A percentile compares a stretch with the other conserved stretches of the same genome.
Conservation (phyloP, 208 protist genomes). For the Trypanosoma lewisi region DNA sequence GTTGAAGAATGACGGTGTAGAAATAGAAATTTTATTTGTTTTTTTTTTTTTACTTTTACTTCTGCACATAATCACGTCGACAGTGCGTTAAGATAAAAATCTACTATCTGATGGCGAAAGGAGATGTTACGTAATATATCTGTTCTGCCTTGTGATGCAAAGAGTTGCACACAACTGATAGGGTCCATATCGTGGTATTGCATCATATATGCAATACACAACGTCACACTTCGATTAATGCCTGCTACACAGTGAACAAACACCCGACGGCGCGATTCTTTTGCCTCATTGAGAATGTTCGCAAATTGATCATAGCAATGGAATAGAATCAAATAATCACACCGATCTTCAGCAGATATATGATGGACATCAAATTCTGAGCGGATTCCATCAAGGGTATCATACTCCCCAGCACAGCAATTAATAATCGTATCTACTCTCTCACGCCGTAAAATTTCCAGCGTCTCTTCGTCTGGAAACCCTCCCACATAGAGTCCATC, state of each 20-base stretch:
- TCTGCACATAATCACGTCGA: not conserved
- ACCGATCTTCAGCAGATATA: slow-evolving; percentile 45
- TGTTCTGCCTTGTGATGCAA: slow-evolving; percentile 52
- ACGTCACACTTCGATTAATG: slow-evolving; percentile 81
- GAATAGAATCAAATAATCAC: slow-evolving; percentile 82
- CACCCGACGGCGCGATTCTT: slow-evolving; percentile 38
- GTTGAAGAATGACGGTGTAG: not conserved
- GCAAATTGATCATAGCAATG: slow-evolving; percentile 71
- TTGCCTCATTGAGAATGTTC: slow-evolving; percentile 38
- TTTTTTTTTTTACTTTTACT: slow-evolving; percentile 4
- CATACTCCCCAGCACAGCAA: slow-evolving; percentile 66
- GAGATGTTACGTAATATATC: slow-evolving; percentile 73
- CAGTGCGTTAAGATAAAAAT: slow-evolving; percentile 67
- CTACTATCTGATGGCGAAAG: slow-evolving; percentile 83
- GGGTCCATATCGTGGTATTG: slow-evolving; percentile 46
- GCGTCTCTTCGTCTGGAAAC: slow-evolving; percentile 59
- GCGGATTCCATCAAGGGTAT: slow-evolving; percentile 28
- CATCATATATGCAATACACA: slow-evolving; percentile 84
- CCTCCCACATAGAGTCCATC: slow-evolving; percentile 74
- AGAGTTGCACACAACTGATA: slow-evolving; percentile 49
- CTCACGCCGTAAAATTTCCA: slow-evolving; percentile 44
- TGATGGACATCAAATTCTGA: slow-evolving; percentile 46
- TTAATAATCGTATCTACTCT: slow-evolving; percentile 75
- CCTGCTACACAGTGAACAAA: slow-evolving; percentile 89
- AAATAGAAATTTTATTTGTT: slow-evolving; percentile 1